Conservation (phyloP, 768 basidiomycete genomes). For the Agaricus subrufescens region DNA sequence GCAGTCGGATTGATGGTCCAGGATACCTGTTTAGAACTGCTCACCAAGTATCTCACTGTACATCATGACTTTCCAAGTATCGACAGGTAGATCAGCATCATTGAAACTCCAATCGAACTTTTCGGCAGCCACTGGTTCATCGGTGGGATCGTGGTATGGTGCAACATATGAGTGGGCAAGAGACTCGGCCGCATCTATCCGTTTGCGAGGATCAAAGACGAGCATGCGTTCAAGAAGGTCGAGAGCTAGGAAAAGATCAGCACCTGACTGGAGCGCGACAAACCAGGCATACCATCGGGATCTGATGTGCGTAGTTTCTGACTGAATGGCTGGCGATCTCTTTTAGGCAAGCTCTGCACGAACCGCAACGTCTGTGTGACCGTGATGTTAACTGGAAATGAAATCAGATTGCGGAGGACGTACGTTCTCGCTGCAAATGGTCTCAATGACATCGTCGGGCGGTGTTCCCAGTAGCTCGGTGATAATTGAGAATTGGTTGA, state of each 20-base stretch:
- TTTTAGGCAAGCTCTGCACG: conserved; percentile 96
- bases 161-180: conserved; percentile 91
- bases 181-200: conserved; percentile 91
- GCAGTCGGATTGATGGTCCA: neutral
- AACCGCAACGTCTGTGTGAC: conserved; percentile 84
- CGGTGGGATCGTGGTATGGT: conserved; percentile 97
- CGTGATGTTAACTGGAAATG: conserved; percentile 4
- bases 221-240: conserved; percentile 98
- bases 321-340: conserved; percentile 91
- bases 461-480: conserved; percentile 98
- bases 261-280: neutral
- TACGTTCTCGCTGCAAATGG: conserved; percentile 97
- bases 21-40: conserved; percentile 17
- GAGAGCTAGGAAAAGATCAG: conserved; percentile 52
- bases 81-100: conserved; percentile 96
- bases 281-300: conserved; percentile 58
- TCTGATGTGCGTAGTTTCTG: conserved; percentile 90
- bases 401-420: conserved; percentile 23
- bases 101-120: conserved; percentile 99
- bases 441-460: conserved; percentile 98
- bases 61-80: conserved; percentile 99
- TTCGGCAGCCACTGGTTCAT: conserved; percentile 91
- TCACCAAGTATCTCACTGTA: conserved; percentile 95
- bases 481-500: conserved; percentile 99
- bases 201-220: conserved; percentile 95